Percentiles rank a stretch among this genome's conserved stretches.
These are phyloP conservation scores for Cruciata laevipes DNA, from an alignment of 257 asterid species.

Conservation along the genomic window DNA sequence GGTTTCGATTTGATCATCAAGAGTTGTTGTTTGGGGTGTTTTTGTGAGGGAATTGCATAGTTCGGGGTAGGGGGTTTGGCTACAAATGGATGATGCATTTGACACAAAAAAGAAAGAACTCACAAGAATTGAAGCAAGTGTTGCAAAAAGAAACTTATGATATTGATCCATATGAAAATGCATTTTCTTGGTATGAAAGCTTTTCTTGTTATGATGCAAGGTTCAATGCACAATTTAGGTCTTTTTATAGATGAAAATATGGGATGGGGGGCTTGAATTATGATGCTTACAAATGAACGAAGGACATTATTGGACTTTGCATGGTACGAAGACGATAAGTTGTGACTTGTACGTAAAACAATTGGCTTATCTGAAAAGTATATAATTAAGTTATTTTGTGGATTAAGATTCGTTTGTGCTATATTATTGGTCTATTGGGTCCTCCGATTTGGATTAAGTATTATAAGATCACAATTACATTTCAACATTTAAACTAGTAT, in stretches of 20 bases:
- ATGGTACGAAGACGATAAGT: not conserved
- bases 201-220: not conserved
- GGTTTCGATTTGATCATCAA: not conserved
- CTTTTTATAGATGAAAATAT: slow-evolving; percentile 22
- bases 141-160: not conserved
- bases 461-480: too few relatives aligned
- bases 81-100: slow-evolving; percentile 28
- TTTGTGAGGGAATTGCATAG: not conserved
- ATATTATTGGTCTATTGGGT: too few relatives aligned
- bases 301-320: not conserved
- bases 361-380: not conserved
- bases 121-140: slow-evolving; percentile 11
- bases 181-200: not conserved
- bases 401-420: not conserved
- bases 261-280: too few relatives aligned
- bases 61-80: slow-evolving; percentile 31
- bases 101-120: slow-evolving; percentile 7
- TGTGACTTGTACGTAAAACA: not conserved
- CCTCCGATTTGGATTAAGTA: too few relatives aligned
- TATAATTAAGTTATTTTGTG: not conserved
- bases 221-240: not conserved
- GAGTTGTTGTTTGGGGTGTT: not conserved
- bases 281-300: not conserved
- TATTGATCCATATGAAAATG: slow-evolving; percentile 30
- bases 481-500: too few relatives aligned